A percentile compares a stretch with the other conserved stretches of the same genome.
phyloP scores from a whole-genome alignment of 805 yeast genomes.

The Saccharomycopsis sp. region DNA sequence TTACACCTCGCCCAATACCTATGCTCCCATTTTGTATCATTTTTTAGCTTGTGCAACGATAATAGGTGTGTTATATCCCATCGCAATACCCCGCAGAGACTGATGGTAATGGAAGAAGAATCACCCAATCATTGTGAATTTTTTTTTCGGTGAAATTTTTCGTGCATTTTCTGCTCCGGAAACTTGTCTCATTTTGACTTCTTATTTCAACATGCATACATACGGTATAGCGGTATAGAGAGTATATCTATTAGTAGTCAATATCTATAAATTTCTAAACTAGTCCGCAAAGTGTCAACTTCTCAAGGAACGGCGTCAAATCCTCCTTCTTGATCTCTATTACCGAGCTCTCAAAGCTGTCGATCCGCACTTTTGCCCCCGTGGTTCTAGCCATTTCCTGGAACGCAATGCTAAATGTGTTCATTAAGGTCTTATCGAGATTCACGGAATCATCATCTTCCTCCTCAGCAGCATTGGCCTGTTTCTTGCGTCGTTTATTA shows the following conservation, averaged over 20 bases:
- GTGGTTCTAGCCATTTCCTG: conserved; percentile 79
- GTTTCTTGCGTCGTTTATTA: conserved; percentile 13
- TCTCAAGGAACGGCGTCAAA: conserved; percentile 78
- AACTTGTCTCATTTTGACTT: no score
- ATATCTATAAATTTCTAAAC: no score
- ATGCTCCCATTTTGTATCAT: neutral
- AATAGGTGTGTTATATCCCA: neutral
- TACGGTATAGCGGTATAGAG: no score
- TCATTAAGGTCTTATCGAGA: conserved; percentile 44
- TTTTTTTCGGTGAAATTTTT: neutral
- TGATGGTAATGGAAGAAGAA: neutral
- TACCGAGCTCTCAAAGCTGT: conserved; percentile 90
- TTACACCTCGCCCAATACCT: neutral
- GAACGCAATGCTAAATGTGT: conserved; percentile 86
- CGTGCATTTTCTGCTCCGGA: neutral
- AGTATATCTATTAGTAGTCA: no score
- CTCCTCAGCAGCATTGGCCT: conserved; percentile 28
- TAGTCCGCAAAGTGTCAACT: conserved; percentile 67
- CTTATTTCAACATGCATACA: no score
- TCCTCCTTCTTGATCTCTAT: conserved; percentile 88
- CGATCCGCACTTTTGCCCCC: conserved; percentile 84
- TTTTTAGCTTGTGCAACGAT: no score
- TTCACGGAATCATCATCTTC: conserved; percentile 25
- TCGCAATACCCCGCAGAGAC: neutral
- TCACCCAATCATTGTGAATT: neutral